Base-by-base conservation (phyloP, 805 yeast genomes). In the Sugiyamaella qingdaonensis region DNA sequence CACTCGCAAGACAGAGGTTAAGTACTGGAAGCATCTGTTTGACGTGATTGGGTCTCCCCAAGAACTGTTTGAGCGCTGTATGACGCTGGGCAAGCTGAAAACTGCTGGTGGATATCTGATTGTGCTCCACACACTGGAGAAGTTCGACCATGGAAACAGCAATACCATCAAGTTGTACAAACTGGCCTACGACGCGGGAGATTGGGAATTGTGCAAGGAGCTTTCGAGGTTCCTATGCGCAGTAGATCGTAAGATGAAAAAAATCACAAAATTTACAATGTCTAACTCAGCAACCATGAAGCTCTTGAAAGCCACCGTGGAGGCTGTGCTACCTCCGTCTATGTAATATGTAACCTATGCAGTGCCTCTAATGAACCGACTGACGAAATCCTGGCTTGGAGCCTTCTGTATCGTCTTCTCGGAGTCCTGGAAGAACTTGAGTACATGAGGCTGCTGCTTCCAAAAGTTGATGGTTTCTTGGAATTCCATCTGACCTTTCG, bases 401-500 rank as follows among this genome's bases (percentile, higher is more conserved):
- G 54, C 57, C 57, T 80, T 78, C 42, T 74, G 75, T 58, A 76
- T 76, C 59, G 85, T 79, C 33, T 73, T 74, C 43, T 78, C 78
- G 67, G 79, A 84, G 61, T 82, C 83, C 60, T 84, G 87, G 62
- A 88, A 88, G 74, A 84, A 88, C 71, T 85, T 81, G 82, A 86
- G 76, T 44, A 88, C 88, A 69, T 88, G 95, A 58, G 91, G 80
- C 66, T 81, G 82, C 75, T 88, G 95, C 69, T 88, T 88, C 95
- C 96, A 88, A 75, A 88, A 88, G 72, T 88, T 88, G 64, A 84
- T 78, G 64, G 87, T 77, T 67, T 88, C 95, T 73, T 88, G 96
- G 71, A 82, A 88, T 69, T 88, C 96, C 94, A 86, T 86, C 64
- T 86, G 90, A 5, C 92, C 95, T 73, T 87, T 86, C 73, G 86